Base-by-base conservation (phyloP, 495 filamentous ascomycete genomes). In the Talaromyces nanjingensis region DNA sequence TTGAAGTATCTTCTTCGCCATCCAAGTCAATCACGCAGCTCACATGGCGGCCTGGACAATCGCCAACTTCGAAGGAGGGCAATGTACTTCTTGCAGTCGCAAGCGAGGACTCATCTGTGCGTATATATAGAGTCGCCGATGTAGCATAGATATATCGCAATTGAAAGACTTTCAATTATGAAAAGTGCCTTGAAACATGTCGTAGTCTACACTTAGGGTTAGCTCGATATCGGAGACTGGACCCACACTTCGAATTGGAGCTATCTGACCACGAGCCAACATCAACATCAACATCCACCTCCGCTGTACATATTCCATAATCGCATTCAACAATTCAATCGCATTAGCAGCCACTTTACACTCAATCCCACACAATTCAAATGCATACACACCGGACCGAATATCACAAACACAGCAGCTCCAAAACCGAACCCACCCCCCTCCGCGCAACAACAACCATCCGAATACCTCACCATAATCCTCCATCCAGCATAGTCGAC, bases 21-120 rank as follows among this genome's bases (percentile, higher is more conserved):
- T 88, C 88, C 14, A 92, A 83, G 73, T 78, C 88, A 6, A 85
- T 97, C 63, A 87, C 87, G 59, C 84, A 89, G 71, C 74, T 97
- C 49, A 79, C 84, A 34, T 96, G 93, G 93, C 81, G 87, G 54
- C 92, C 91, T n/a, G 63, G 60, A 18, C 34, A 31, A 12, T 29
- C 39, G 6, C 54, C 45, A 22, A 20, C 14, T 22, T 27, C n/a
- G 4, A 37, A 54, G 60, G 65, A 65, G 39, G 27, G 62, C 14
- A 14, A 58, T 18, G 78, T 75, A 54, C 83, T 91, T 71, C 76
- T 96, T 66, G 91, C 90, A 6, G 82, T 96, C 64, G 88, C 88
- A 47, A 93, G 91, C 64, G 91, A 93, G 71, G 93, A 97, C 73
- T 83, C 83, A 54, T 92, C 91, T 57, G 77, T 92, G 37, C 82